phyloP scores from a whole-genome alignment of 495 filamentous ascomycete genomes.

The Tricharina praecox region DNA sequence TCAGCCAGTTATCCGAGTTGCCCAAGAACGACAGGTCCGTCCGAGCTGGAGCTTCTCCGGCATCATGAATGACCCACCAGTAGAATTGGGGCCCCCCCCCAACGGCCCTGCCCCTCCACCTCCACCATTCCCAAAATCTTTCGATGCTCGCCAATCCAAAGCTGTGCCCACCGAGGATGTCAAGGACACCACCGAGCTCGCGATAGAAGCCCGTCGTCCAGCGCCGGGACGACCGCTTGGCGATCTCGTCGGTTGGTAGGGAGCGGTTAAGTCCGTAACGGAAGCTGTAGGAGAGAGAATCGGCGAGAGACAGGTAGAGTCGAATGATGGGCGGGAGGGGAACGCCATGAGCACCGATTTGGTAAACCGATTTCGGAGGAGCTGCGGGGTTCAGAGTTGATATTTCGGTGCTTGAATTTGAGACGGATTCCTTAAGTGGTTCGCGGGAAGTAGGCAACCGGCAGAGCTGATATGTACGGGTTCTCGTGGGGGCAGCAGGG shows the following conservation, averaged over 20 bases:
- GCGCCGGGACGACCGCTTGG: slow-evolving; percentile 8
- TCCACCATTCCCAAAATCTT: slow-evolving; percentile 17
- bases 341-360: slow-evolving; percentile 12
- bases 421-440: too few species aligned
- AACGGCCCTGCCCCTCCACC: slow-evolving; percentile 10
- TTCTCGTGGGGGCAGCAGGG: too few species aligned
- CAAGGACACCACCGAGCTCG: slow-evolving; percentile 65
- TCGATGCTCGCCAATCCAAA: slow-evolving; percentile 23
- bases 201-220: slow-evolving; percentile 49
- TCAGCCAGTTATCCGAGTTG: slow-evolving; percentile 1
- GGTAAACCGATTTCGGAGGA: too few species aligned
- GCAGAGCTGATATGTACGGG: too few species aligned
- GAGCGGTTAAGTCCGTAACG: slow-evolving; percentile 13
- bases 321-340: slow-evolving; percentile 21
- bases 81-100: slow-evolving; percentile 11
- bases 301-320: slow-evolving; percentile 22
- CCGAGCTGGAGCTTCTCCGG: slow-evolving; percentile 5
- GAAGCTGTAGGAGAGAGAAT: slow-evolving; percentile 24
- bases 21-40: not conserved
- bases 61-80: slow-evolving; percentile 1
- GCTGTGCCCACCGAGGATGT: slow-evolving; percentile 23
- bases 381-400: too few species aligned
- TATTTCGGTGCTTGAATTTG: too few species aligned
- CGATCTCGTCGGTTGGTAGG: slow-evolving; percentile 20
- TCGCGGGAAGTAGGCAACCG: too few species aligned